Evolutionary conservation across 495 filamentous ascomycete species (phyloP).

Genomic region (Thozetella sp.): DNA sequence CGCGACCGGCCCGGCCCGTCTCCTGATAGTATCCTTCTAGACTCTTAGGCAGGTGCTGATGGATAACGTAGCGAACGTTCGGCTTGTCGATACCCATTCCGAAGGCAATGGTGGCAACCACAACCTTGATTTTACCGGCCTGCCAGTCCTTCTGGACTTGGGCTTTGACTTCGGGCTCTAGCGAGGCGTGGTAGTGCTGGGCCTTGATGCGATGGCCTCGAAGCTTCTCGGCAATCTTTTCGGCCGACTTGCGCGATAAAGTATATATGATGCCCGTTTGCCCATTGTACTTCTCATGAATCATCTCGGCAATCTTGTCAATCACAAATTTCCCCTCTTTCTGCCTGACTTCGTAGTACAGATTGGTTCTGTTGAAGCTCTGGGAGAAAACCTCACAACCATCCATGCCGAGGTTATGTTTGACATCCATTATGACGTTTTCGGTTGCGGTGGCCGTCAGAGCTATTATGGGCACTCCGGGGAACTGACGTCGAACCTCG

Average conservation of each 20-base stretch:
- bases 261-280: constrained; percentile 96
- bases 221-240: constrained; percentile 75
- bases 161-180: constrained; percentile 64
- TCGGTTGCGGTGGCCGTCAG: constrained; percentile 93
- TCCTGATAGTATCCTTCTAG: constrained; percentile 99
- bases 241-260: constrained; percentile 80
- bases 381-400: constrained; percentile 77
- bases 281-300: constrained; percentile 62
- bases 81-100: constrained; percentile 99
- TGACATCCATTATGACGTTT: constrained; percentile 88
- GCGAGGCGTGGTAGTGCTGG: constrained; percentile 82
- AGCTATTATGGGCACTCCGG: constrained; percentile 86
- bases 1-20: constrained; percentile 90
- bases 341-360: constrained; percentile 78
- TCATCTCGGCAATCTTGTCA: constrained; percentile 70
- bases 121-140: constrained; percentile 73
- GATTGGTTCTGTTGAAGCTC: constrained; percentile 93
- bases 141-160: constrained; percentile 83
- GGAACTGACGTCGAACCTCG: constrained; percentile 64
- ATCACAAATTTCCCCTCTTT: constrained; percentile 53
- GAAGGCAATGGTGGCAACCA: constrained; percentile 98
- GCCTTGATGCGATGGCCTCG: constrained; percentile 67
- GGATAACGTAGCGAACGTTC: constrained; percentile 93
- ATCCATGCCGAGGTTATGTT: constrained; percentile 80
- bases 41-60: constrained; percentile 88